Conservation (phyloP, 2,329 filamentous ascomycete genomes). For the Fusarium lateritium region DNA sequence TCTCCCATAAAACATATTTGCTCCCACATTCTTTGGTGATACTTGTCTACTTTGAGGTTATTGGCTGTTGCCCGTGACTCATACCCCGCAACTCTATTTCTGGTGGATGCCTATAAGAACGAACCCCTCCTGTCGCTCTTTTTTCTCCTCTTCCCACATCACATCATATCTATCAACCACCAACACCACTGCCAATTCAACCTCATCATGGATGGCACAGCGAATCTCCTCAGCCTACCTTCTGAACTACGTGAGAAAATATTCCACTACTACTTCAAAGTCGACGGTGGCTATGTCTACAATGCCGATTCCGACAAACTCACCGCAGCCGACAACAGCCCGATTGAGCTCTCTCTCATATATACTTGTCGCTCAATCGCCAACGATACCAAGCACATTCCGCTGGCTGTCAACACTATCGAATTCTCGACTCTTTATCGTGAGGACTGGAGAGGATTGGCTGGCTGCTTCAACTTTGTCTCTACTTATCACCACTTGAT, state of each 20-base stretch:
- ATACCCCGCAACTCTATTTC: not conserved
- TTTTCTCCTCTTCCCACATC: no score
- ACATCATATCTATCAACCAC: no score
- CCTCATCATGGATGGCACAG: not conserved
- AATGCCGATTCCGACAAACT: constrained; percentile 22
- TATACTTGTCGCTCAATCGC: constrained; percentile 33
- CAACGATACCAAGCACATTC: constrained; percentile 6
- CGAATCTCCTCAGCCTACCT: not conserved
- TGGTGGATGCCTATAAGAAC: not conserved
- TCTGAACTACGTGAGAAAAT: constrained; percentile 33
- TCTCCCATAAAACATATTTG: not conserved
- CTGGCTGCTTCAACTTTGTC: constrained; percentile 10
- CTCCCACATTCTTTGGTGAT: not conserved
- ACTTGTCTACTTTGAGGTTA: not conserved
- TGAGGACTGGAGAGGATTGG: not conserved
- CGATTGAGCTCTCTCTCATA: constrained; percentile 33
- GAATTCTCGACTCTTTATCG: constrained; percentile 30
- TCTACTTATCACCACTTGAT: not conserved
- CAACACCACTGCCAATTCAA: no score
- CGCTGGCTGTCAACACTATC: constrained; percentile 15
- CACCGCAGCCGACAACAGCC: constrained; percentile 1
- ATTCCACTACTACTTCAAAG: constrained; percentile 26
- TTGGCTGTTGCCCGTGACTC: not conserved
- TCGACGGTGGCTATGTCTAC: constrained; percentile 26
- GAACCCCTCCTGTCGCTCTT: not conserved